Evolutionary conservation across 2,329 filamentous ascomycete species (phyloP), one percentile per base, ranked within the genome.

Genomic region (Rhynchosporium secalis): DNA sequence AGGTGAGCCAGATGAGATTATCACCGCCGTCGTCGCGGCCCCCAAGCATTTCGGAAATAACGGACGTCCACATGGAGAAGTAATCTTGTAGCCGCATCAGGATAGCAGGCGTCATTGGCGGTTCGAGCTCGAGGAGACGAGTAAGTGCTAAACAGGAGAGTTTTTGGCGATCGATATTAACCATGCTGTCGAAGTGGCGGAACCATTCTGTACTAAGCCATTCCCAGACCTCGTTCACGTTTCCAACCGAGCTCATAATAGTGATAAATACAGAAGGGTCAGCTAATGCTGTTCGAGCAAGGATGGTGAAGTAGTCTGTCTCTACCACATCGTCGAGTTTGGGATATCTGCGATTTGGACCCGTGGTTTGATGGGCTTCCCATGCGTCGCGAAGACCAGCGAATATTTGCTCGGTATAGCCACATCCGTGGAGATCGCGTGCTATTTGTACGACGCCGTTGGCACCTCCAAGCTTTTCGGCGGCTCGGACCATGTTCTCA

Each of bases 251-350:
- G 20, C 75, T 75, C 20, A 88, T 75, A 75, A 86, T 78, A 20
- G 83, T 79, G 4, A 87, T 78, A 68, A 96, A 89, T 1, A 90
- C 78, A 15, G 88, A 76, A 0, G 93, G 91, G 43, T 89, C 89
- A 0, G 87, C 86, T 2, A 96, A 78, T 0, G 88, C 85, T 15
- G 98, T 82, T 1, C 93, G 88, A 1, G 91, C 88, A 2, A 99
- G 81, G 2, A 98, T 86, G 4, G 86, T 84, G 72, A 96, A 89
- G 74, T 96, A 96, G 72, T 96, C 91, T 0, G 90, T 90, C 72
- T 96, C 87, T 0, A 90, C 87, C 10, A 92, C 82, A 12, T 87
- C 86, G 69, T 89, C 88, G 40, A 97, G 83, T 36, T 85, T 84
- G 46, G 87, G 83, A 26, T 85, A 80, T 68, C 83, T 89, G 31